Evolutionary conservation across 805 yeast genomes (phyloP), one percentile per base, ranked within the genome.

Genomic region (Sugiyamaella chiloensis): DNA sequence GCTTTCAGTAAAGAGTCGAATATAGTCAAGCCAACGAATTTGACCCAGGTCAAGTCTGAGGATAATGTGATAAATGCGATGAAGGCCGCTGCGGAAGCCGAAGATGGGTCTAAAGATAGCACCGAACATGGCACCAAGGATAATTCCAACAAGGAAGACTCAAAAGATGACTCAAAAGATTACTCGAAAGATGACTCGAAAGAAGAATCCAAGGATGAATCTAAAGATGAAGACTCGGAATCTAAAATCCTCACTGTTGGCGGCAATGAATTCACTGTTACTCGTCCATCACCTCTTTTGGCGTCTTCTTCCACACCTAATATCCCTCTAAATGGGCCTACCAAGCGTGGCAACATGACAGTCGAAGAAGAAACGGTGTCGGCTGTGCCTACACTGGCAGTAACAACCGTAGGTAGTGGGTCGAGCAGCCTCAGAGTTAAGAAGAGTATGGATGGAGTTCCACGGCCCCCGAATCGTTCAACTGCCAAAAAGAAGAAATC

Each of bases 351-450:
- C 26, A 51, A 57, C 41, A 72, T 78, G 71, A 75, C 76, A 24
- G 85, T 80, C 24, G 85, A 80, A 55, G 78, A 83, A 0, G 85
- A 80, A 56, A 78, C 83, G 0, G 83, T 80, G 14, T 74, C 79
- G 32, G 74, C 81, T 1, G 63, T 71, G 40, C 66, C 71, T 39
- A 49, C 67, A 40, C 55, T 68, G 51, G 63, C 68, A 16, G 69
- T 71, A 16, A 52, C 53, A 21, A 43, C 49, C 2, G 40, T 24
- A 1, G 50, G 47, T 16, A 40, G 40, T 29, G 39, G 36, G 9
- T 12, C 32, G 7, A n/a, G 40, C 26, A 47, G 50, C 24, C 46
- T 54, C 24, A 50, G 52, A 31, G 45, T 60, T 29, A 61, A 60
- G 41, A 59, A 60, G 40, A 60, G 64, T 48, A 57, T 40, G 12